Percentiles rank a stretch among this genome's conserved stretches.
phyloP scores from a whole-genome alignment of 176 grass and related monocot genomes.

The Luzula sylvatica region DNA sequence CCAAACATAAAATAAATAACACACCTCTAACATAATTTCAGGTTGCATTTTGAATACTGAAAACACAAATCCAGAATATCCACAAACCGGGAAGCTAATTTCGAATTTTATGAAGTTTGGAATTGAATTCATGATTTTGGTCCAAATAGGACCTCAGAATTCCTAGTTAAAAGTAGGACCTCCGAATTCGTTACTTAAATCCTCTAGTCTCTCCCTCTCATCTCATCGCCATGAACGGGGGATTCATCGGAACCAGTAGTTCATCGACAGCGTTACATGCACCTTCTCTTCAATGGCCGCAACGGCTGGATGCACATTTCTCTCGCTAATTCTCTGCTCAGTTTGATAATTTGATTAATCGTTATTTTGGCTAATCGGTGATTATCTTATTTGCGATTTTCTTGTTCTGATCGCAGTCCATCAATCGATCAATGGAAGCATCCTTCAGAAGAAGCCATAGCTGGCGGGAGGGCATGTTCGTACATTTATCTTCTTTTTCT shows the following conservation, averaged over 20 bases:
- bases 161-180: too few species aligned
- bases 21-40: too few species aligned
- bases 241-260: background rate
- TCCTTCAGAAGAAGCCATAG: constrained; percentile 23
- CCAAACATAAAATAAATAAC: too few species aligned
- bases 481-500: constrained; percentile 2
- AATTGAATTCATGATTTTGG: too few species aligned
- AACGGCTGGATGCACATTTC: constrained; percentile 40
- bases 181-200: background rate
- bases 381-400: background rate
- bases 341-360: background rate
- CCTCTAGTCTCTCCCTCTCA: background rate
- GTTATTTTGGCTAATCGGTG: background rate
- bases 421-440: constrained; percentile 29
- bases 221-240: constrained; percentile 8
- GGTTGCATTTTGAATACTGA: too few species aligned
- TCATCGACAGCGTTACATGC: constrained; percentile 1
- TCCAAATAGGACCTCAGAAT: too few species aligned
- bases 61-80: too few species aligned
- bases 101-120: too few species aligned
- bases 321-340: background rate
- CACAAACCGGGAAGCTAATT: too few species aligned
- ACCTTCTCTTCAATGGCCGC: constrained; percentile 35
- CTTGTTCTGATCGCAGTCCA: background rate
- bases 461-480: constrained; percentile 32